phyloP scores from a whole-genome alignment of 208 protist species.

The Lotmaria passim region DNA sequence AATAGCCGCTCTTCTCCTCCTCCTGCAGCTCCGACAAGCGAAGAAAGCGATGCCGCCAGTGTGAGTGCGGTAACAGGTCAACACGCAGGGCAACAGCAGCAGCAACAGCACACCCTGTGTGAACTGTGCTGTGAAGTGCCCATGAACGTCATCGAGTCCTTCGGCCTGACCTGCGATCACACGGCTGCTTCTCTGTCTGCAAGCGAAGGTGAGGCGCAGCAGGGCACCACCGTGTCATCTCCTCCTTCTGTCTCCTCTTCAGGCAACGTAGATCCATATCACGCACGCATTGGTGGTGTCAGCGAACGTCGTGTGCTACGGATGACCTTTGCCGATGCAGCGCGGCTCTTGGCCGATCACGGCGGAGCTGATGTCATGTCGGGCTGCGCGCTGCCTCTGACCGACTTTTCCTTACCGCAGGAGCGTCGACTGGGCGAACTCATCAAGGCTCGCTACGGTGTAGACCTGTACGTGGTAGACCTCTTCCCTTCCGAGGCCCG shows the following conservation, averaged over 20 bases:
- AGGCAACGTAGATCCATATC: constrained; percentile 11
- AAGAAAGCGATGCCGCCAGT: no score
- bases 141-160: not conserved
- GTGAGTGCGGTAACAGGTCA: no score
- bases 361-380: constrained; percentile 8
- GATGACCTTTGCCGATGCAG: constrained; percentile 23
- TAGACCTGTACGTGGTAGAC: constrained; percentile 99
- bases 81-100: not conserved
- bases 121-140: constrained; percentile 33
- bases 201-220: not conserved
- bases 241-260: not conserved
- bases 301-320: constrained; percentile 29
- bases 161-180: constrained; percentile 11
- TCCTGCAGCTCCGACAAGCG: not conserved
- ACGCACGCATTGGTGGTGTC: constrained; percentile 23
- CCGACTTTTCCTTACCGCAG: constrained; percentile 89
- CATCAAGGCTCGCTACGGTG: constrained; percentile 96
- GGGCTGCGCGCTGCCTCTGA: constrained; percentile 22
- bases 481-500: constrained; percentile 94
- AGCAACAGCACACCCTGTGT: not conserved
- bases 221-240: not conserved
- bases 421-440: constrained; percentile 94
- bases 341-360: constrained; percentile 10
- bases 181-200: not conserved
- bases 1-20: not conserved